Evolutionary conservation across 139 green algal genomes (phyloP).

Genomic region (Pleodorina starrii): DNA sequence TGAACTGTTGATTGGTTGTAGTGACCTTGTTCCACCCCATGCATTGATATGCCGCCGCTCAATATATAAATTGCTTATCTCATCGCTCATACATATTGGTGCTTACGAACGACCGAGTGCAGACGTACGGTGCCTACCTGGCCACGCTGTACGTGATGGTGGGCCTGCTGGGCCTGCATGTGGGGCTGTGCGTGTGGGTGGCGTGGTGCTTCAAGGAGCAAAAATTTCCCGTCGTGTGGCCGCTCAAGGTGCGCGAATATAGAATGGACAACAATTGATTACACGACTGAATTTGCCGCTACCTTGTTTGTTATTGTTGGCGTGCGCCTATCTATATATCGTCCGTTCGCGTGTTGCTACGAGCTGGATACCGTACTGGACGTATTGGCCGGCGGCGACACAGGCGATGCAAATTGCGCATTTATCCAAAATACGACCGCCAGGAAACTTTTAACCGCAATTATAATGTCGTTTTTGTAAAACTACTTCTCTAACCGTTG

Average conservation of each 20-base stretch:
- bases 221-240: slow-evolving; percentile 41
- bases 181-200: slow-evolving; percentile 46
- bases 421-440: too few relatives aligned
- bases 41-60: neutral
- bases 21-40: neutral
- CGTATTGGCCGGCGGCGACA: too few relatives aligned
- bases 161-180: neutral
- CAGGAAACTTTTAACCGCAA: too few relatives aligned
- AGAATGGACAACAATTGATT: neutral
- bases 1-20: neutral
- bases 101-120: neutral
- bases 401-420: too few relatives aligned
- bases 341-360: too few relatives aligned
- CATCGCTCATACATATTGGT: neutral
- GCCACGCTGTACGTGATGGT: slow-evolving; percentile 43
- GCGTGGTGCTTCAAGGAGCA: slow-evolving; percentile 46
- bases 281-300: too few relatives aligned
- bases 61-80: neutral
- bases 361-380: too few relatives aligned
- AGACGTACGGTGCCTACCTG: slow-evolving; percentile 40
- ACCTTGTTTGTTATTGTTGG: too few relatives aligned
- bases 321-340: too few relatives aligned
- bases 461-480: neutral
- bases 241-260: neutral
- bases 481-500: too few relatives aligned